phyloP scores from a whole-genome alignment of 768 basidiomycete genomes.

The Tylopilus rubrobrunneus region DNA sequence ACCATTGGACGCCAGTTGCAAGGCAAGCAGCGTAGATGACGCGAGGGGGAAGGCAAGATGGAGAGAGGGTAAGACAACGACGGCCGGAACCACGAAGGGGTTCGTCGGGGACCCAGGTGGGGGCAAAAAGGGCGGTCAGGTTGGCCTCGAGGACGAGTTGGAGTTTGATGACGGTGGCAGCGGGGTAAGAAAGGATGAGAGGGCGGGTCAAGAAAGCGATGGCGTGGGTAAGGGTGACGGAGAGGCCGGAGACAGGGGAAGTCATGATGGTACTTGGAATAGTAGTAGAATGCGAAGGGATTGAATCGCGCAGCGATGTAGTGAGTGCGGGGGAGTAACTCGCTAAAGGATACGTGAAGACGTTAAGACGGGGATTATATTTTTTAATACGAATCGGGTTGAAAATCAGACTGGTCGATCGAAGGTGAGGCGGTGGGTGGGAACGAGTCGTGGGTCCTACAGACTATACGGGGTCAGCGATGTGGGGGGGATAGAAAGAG shows the following conservation, averaged over 20 bases:
- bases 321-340: slow-evolving; percentile 22
- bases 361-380: slow-evolving; percentile 16
- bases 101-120: slow-evolving; percentile 61
- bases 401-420: slow-evolving; percentile 25
- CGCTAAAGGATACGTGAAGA: slow-evolving; percentile 26
- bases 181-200: slow-evolving; percentile 53
- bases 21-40: slow-evolving; percentile 69
- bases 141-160: slow-evolving; percentile 70
- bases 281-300: slow-evolving; percentile 20
- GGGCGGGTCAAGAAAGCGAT: slow-evolving; percentile 70
- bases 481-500: not conserved
- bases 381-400: slow-evolving; percentile 16
- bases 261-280: slow-evolving; percentile 17
- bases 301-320: slow-evolving; percentile 32
- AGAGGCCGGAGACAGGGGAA: slow-evolving; percentile 47
- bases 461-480: slow-evolving; percentile 24
- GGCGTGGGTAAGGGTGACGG: slow-evolving; percentile 68
- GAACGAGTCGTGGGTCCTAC: slow-evolving; percentile 17
- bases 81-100: slow-evolving; percentile 67
- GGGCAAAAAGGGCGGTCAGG: slow-evolving; percentile 63
- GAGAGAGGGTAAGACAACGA: slow-evolving; percentile 73
- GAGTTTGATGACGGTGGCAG: slow-evolving; percentile 62
- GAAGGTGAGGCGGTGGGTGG: slow-evolving; percentile 11
- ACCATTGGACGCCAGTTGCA: slow-evolving; percentile 70
- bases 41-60: slow-evolving; percentile 64